Evolutionary conservation across 2,329 filamentous ascomycete genomes (phyloP).

Genomic region (Thelonectria blattea): DNA sequence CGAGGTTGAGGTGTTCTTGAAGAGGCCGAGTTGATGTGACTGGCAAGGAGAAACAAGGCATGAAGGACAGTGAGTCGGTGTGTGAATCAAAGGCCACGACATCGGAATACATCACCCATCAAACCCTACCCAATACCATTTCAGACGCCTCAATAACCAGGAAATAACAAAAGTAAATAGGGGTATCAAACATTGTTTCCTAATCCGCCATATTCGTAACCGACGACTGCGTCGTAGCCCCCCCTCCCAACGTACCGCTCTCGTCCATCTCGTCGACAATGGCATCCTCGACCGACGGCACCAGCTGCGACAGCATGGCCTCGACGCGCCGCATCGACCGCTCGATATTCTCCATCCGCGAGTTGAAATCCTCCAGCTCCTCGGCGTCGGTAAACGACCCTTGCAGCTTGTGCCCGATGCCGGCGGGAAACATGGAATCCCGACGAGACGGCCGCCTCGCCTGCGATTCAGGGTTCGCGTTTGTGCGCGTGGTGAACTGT

Average conservation of each 20-base stretch:
- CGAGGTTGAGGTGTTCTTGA: not conserved
- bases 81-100: not conserved
- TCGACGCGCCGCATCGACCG: constrained; percentile 56
- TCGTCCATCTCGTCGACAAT: constrained; percentile 38
- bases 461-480: constrained; percentile 44
- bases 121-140: not conserved
- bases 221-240: constrained; percentile 40
- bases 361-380: constrained; percentile 52
- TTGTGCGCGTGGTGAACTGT: constrained; percentile 51
- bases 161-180: not conserved
- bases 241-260: constrained; percentile 39
- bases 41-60: no score
- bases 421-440: constrained; percentile 64
- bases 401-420: constrained; percentile 55
- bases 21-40: not conserved
- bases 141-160: not conserved
- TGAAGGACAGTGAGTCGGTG: not conserved
- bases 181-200: constrained; percentile 11
- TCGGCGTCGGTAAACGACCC: constrained; percentile 55
- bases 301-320: constrained; percentile 50
- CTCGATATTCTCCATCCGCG: constrained; percentile 57
- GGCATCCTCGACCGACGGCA: constrained; percentile 39
- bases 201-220: constrained; percentile 29
- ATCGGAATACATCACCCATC: not conserved
- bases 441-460: constrained; percentile 50